phyloP scores from a whole-genome alignment of 2,329 filamentous ascomycete genomes.

The Aspergillus sp. region DNA sequence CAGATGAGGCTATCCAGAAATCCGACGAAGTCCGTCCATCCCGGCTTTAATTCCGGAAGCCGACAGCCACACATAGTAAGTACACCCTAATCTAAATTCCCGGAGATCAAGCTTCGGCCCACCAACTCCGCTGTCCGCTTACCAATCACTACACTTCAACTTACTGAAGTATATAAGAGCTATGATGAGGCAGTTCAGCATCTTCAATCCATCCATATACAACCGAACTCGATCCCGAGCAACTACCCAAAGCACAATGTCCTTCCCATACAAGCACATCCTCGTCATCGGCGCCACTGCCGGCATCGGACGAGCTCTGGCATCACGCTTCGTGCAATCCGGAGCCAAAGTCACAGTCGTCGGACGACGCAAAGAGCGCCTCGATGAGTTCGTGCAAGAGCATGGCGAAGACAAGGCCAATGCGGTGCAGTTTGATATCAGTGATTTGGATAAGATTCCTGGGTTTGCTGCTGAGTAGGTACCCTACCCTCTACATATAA shows the following conservation, averaged over 20 bases:
- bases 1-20: too few species aligned
- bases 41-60: too few species aligned
- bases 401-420: conserved; percentile 48
- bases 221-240: background rate
- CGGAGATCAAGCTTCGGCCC: too few species aligned
- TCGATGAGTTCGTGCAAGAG: conserved; percentile 51
- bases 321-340: conserved; percentile 25
- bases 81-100: too few species aligned
- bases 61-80: too few species aligned
- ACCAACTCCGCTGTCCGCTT: too few species aligned
- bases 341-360: conserved; percentile 58
- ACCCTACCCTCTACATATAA: background rate
- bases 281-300: conserved; percentile 59
- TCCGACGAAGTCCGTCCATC: too few species aligned
- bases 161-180: too few species aligned
- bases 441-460: conserved; percentile 46
- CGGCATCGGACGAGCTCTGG: conserved; percentile 56
- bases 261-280: conserved; percentile 58
- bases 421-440: conserved; percentile 51
- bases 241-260: conserved; percentile 38
- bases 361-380: conserved; percentile 55
- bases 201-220: background rate
- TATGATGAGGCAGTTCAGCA: too few species aligned
- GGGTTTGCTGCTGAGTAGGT: conserved; percentile 37
- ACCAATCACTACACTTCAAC: too few species aligned